These are phyloP conservation scores for Chaetomium strumarium DNA, from an alignment of 2,329 filamentous ascomycete genomes.

Conservation along the genomic window DNA sequence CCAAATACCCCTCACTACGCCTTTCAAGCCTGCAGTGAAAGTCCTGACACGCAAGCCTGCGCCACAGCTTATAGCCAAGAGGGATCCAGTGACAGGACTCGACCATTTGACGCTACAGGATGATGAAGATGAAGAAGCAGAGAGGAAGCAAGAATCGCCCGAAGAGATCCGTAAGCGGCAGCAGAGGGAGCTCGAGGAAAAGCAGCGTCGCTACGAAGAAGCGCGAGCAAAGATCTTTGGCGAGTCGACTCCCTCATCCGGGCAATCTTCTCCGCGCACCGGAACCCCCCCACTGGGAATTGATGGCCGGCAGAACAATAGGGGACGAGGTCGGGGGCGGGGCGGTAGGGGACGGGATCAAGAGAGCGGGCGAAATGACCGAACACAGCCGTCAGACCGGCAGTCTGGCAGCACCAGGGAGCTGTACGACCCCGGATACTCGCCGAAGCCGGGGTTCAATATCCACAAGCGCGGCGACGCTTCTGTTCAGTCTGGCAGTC, in stretches of 20 bases:
- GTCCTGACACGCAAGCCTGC: conserved; percentile 78
- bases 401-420: conserved; percentile 44
- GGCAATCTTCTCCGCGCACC: conserved; percentile 56
- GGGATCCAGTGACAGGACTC: conserved; percentile 47
- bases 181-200: conserved; percentile 76
- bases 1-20: conserved; percentile 54
- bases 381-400: conserved; percentile 30
- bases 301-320: conserved; percentile 35
- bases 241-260: conserved; percentile 47
- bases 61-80: conserved; percentile 51
- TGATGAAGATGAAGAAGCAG: conserved; percentile 59
- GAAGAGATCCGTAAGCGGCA: conserved; percentile 76
- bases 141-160: conserved; percentile 58
- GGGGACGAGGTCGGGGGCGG: conserved; percentile 44
- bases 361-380: conserved; percentile 20
- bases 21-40: conserved; percentile 77
- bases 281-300: conserved; percentile 51
- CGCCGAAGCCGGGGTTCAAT: conserved; percentile 54
- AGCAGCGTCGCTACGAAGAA: conserved; percentile 85
- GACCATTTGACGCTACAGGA: conserved; percentile 41
- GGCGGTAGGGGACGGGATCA: conserved; percentile 35
- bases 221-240: conserved; percentile 84
- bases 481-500: conserved; percentile 32
- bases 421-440: conserved; percentile 72
- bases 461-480: conserved; percentile 38